Percentiles rank a stretch among this genome's conserved stretches.
phyloP scores from a whole-genome alignment of 495 filamentous ascomycete genomes.

The Penicillium odoratum region DNA sequence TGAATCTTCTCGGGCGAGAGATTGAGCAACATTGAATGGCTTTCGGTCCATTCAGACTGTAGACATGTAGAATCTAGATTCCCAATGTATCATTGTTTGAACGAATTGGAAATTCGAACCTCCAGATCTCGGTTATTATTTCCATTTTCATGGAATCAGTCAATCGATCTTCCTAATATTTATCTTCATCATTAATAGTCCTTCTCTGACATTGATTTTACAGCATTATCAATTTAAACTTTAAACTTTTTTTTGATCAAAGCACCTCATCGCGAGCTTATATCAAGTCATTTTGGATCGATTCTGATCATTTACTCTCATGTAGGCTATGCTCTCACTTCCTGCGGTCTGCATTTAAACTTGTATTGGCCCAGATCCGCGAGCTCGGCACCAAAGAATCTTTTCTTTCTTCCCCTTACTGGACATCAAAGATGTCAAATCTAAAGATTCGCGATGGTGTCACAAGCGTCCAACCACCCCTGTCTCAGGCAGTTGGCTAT shows the following conservation, averaged over 20 bases:
- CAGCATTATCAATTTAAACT: slow-evolving; percentile 6
- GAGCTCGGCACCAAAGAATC: not conserved
- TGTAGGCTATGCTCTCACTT: not conserved
- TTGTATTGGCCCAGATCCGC: not conserved
- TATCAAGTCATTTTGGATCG: slow-evolving; percentile 30
- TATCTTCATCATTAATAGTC: too few species aligned
- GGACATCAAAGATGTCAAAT: slow-evolving; percentile 13
- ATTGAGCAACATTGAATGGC: not conserved
- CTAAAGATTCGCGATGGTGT: slow-evolving; percentile 22
- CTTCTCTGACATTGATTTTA: not conserved
- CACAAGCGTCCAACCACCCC: slow-evolving; percentile 30
- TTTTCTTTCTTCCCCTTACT: not conserved
- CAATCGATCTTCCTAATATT: too few species aligned
- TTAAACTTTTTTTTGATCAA: not conserved
- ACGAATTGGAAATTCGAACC: too few species aligned
- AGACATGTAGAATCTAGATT: too few species aligned
- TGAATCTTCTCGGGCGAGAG: slow-evolving; percentile 25
- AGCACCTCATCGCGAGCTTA: slow-evolving; percentile 31
- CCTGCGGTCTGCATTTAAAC: not conserved
- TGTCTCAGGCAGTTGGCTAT: slow-evolving; percentile 41
- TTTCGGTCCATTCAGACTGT: too few species aligned
- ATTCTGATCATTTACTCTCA: slow-evolving; percentile 9
- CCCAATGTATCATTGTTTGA: too few species aligned
- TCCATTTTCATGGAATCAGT: too few species aligned
- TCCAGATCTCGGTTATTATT: too few species aligned